Evolutionary conservation across 108 stramenopile genomes (phyloP).

Genomic region (Cyclotella baltica): DNA sequence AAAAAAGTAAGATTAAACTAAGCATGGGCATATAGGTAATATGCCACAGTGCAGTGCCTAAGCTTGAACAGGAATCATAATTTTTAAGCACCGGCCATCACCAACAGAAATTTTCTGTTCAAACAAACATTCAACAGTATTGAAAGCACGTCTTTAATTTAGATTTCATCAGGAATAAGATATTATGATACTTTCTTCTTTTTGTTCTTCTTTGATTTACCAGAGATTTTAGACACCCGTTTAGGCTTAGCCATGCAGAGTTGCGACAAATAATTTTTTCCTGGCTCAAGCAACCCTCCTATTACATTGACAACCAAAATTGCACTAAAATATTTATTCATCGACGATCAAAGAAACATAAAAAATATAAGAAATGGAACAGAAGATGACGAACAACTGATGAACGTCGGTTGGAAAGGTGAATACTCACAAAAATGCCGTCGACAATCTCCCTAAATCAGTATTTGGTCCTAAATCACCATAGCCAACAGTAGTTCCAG

Average conservation of each 20-base stretch:
- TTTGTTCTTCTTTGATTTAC: slow-evolving; percentile 6
- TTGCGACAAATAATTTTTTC: slow-evolving; percentile 14
- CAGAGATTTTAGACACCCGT: background rate
- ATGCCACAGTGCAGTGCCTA: too few species aligned
- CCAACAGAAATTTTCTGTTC: too few species aligned
- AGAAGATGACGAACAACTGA: background rate
- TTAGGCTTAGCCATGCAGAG: slow-evolving; percentile 14
- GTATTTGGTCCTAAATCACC: slow-evolving; percentile 52
- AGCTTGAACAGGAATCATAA: too few species aligned
- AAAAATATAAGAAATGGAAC: background rate
- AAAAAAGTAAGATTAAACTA: too few species aligned
- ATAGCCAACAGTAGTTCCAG: slow-evolving; percentile 59
- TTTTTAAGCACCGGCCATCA: too few species aligned
- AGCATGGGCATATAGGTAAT: too few species aligned
- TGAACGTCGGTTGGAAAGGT: background rate
- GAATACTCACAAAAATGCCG: slow-evolving; percentile 44
- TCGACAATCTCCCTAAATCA: slow-evolving; percentile 51
- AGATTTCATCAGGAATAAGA: too few species aligned
- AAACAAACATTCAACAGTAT: too few species aligned
- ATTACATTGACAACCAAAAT: slow-evolving; percentile 55
- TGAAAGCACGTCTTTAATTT: too few species aligned
- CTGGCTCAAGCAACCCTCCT: slow-evolving; percentile 49
- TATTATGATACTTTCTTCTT: background rate
- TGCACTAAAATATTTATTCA: slow-evolving; percentile 30
- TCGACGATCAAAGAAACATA: background rate